These are phyloP conservation scores for Penicillium salamii DNA, from an alignment of 495 filamentous ascomycete genomes.

Conservation along the genomic window DNA sequence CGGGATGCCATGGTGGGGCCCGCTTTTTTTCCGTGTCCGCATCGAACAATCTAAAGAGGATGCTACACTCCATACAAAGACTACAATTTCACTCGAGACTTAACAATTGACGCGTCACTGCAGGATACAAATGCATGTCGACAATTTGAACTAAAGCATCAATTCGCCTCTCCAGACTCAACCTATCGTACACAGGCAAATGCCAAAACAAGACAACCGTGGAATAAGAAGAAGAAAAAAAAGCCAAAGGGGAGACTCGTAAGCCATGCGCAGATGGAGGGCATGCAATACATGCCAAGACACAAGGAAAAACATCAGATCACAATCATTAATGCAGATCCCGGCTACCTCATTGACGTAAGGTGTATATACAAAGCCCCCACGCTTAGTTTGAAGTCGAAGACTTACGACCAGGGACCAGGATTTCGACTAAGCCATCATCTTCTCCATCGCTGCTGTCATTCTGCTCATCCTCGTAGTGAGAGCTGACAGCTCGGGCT, in stretches of 20 bases:
- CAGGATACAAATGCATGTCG: neutral
- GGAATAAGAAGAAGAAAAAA: too few species aligned
- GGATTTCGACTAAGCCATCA: constrained; percentile 49
- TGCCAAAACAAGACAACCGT: constrained; percentile 8
- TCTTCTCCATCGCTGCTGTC: constrained; percentile 49
- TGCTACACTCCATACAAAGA: too few species aligned
- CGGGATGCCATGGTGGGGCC: constrained; percentile 6
- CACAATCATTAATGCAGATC: constrained; percentile 16
- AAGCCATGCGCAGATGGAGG: constrained; percentile 1
- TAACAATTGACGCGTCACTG: too few species aligned
- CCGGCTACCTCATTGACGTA: constrained; percentile 18
- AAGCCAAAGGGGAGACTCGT: constrained; percentile 9
- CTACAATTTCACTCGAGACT: too few species aligned
- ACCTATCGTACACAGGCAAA: constrained; percentile 20
- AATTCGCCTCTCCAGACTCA: constrained; percentile 14
- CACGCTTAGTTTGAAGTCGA: constrained; percentile 23
- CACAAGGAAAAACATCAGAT: constrained; percentile 9
- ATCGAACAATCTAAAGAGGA: too few species aligned
- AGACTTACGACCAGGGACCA: constrained; percentile 42
- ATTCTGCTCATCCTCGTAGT: constrained; percentile 41
- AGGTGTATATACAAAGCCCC: constrained; percentile 21
- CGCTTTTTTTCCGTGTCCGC: constrained; percentile 3
- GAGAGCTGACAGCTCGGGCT: constrained; percentile 32
- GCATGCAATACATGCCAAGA: constrained; percentile 14
- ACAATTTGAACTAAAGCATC: constrained; percentile 12